Evolutionary conservation across 1,284 basidiomycete genomes (phyloP).

Genomic region (Phaffia rhodozyma): DNA sequence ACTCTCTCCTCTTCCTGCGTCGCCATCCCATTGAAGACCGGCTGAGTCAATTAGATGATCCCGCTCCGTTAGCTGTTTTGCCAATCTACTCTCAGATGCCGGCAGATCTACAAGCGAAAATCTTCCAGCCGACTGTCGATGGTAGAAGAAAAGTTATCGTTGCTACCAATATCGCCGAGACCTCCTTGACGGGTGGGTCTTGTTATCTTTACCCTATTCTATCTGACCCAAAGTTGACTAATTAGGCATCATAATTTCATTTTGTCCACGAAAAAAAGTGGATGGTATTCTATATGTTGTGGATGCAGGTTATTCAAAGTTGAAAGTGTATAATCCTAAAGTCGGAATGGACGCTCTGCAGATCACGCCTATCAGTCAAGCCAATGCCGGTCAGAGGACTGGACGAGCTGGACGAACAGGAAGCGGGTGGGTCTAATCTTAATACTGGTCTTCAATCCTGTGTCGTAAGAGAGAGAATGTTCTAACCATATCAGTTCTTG

Average conservation of each 20-base stretch:
- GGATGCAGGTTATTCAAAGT: slow-evolving; percentile 90
- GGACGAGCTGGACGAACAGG: slow-evolving; percentile 95
- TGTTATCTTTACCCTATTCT: not conserved
- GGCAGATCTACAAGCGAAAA: slow-evolving; percentile 94
- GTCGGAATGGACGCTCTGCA: slow-evolving; percentile 99
- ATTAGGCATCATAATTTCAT: not conserved
- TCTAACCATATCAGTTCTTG: not conserved
- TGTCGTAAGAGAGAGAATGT: not conserved
- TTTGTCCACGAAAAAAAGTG: slow-evolving; percentile 41
- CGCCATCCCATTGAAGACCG: slow-evolving; percentile 56
- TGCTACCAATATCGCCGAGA: slow-evolving; percentile 98
- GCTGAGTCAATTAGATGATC: slow-evolving; percentile 78
- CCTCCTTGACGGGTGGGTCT: slow-evolving; percentile 70
- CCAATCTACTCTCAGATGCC: slow-evolving; percentile 99
- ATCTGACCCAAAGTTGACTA: not conserved
- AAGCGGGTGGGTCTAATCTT: slow-evolving; percentile 50
- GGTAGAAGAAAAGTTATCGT: slow-evolving; percentile 94
- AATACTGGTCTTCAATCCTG: not conserved
- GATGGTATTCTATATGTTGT: slow-evolving; percentile 97
- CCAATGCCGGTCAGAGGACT: slow-evolving; percentile 88
- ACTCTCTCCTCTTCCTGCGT: slow-evolving; percentile 19
- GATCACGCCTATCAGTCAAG: slow-evolving; percentile 97
- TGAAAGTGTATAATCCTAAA: slow-evolving; percentile 98
- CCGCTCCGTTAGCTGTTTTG: slow-evolving; percentile 69
- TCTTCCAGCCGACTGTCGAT: slow-evolving; percentile 88